phyloP scores from a whole-genome alignment of 345 rosid species.

The Dovyalis caffra region DNA sequence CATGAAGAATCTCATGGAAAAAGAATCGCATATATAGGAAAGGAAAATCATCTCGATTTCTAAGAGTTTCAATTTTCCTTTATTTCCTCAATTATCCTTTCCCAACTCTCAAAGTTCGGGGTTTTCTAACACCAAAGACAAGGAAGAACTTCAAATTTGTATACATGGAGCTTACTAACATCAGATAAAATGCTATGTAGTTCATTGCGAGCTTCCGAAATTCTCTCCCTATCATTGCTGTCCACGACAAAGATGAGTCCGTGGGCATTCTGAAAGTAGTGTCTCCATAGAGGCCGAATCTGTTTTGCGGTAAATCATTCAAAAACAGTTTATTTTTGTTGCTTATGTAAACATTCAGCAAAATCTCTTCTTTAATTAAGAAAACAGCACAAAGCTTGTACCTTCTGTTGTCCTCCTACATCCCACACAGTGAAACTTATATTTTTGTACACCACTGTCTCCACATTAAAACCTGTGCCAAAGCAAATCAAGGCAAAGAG shows the following conservation, averaged over 20 bases:
- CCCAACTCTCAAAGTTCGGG: not conserved
- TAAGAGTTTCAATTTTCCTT: not conserved
- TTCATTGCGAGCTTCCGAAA: slow-evolving; percentile 73
- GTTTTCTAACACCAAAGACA: not conserved
- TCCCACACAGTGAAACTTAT: slow-evolving; percentile 67
- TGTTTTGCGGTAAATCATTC: slow-evolving; percentile 19
- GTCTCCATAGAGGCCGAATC: slow-evolving; percentile 81
- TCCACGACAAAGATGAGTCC: slow-evolving; percentile 77
- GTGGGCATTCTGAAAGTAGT: slow-evolving; percentile 54
- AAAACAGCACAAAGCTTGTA: slow-evolving; percentile 10
- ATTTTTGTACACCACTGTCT: slow-evolving; percentile 57
- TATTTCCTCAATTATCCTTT: not conserved
- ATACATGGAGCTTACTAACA: slow-evolving; percentile 35
- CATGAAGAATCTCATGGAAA: not conserved
- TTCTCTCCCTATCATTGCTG: slow-evolving; percentile 52
- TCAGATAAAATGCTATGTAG: slow-evolving; percentile 55
- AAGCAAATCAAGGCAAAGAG: not conserved
- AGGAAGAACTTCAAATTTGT: not conserved
- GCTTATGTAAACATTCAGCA: not conserved
- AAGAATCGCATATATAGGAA: not conserved
- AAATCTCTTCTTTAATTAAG: not conserved
- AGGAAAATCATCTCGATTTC: not conserved
- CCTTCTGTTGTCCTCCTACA: slow-evolving; percentile 70
- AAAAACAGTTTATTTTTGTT: not conserved
- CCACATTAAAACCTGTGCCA: slow-evolving; percentile 60